phyloP scores from a whole-genome alignment of 108 stramenopile genomes.

The Poteriospumella lacustris region DNA sequence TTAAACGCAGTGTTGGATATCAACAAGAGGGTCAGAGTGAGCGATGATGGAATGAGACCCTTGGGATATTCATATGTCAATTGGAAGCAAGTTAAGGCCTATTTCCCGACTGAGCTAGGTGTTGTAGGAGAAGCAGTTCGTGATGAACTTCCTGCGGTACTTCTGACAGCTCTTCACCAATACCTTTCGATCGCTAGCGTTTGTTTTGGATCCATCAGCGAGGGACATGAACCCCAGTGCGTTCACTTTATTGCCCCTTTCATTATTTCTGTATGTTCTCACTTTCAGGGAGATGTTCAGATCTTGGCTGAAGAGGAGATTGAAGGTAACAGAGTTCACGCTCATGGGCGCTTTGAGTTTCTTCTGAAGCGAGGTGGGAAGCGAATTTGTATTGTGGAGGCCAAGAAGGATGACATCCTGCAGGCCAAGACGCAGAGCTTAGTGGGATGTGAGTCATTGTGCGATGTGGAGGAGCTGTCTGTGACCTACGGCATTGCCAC shows the following conservation, averaged over 20 bases:
- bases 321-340: not conserved
- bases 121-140: not conserved
- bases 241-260: constrained; percentile 4
- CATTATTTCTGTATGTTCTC: not conserved
- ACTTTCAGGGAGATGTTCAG: not conserved
- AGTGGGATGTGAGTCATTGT: not conserved
- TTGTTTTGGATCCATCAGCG: not conserved
- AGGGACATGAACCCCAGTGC: not conserved
- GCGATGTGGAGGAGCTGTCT: not conserved
- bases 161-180: not conserved
- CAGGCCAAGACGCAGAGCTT: not conserved
- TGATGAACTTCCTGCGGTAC: not conserved
- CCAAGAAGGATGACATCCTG: constrained; percentile 20
- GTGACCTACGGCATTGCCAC: not conserved
- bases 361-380: not conserved
- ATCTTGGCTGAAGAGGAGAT: not conserved
- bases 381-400: constrained; percentile 12
- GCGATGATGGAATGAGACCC: not conserved
- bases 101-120: not conserved
- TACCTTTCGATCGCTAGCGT: not conserved
- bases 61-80: no score
- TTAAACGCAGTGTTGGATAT: not conserved
- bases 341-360: not conserved
- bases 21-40: not conserved
- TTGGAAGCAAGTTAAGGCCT: not conserved